Evolutionary conservation across 2,329 filamentous ascomycete genomes (phyloP).

Genomic region (Thelonectria blattea): DNA sequence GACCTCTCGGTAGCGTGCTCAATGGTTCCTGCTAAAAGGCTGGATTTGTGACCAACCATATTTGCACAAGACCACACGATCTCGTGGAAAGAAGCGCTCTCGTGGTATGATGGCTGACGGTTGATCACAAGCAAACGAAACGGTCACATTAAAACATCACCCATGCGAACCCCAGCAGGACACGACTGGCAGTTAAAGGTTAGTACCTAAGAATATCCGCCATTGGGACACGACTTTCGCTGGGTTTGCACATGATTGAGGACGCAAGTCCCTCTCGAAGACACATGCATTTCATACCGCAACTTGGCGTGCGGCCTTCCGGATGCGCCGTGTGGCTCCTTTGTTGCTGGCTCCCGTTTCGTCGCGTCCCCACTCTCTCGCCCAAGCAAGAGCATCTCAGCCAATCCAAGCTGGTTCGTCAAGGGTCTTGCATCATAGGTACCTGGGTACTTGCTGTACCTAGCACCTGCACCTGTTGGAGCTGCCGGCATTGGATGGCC

Average conservation of each 20-base stretch:
- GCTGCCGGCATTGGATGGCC: background rate
- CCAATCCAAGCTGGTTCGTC: slow-evolving; percentile 12
- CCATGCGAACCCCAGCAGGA: too few relatives aligned
- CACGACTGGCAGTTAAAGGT: too few relatives aligned
- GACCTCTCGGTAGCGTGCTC: too few relatives aligned
- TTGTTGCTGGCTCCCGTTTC: background rate
- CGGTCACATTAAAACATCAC: too few relatives aligned
- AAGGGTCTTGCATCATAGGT: slow-evolving; percentile 20
- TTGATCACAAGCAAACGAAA: too few relatives aligned
- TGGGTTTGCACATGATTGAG: too few relatives aligned
- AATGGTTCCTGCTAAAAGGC: too few relatives aligned
- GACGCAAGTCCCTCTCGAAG: too few relatives aligned
- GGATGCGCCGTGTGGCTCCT: slow-evolving; percentile 13
- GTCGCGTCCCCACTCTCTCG: slow-evolving; percentile 6
- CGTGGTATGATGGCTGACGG: too few relatives aligned
- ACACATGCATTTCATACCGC: too few relatives aligned
- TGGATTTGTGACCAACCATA: slow-evolving; percentile 11
- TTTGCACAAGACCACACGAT: slow-evolving; percentile 12
- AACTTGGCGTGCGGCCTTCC: slow-evolving; percentile 1
- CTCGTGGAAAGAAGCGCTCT: background rate
- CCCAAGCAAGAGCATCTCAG: slow-evolving; percentile 3
- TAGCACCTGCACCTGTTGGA: background rate
- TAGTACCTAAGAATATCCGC: too few relatives aligned
- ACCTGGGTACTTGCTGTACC: slow-evolving; percentile 6
- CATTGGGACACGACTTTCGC: too few relatives aligned